Base-by-base conservation (phyloP, 2,329 filamentous ascomycete species). In the Colletotrichum lupini region DNA sequence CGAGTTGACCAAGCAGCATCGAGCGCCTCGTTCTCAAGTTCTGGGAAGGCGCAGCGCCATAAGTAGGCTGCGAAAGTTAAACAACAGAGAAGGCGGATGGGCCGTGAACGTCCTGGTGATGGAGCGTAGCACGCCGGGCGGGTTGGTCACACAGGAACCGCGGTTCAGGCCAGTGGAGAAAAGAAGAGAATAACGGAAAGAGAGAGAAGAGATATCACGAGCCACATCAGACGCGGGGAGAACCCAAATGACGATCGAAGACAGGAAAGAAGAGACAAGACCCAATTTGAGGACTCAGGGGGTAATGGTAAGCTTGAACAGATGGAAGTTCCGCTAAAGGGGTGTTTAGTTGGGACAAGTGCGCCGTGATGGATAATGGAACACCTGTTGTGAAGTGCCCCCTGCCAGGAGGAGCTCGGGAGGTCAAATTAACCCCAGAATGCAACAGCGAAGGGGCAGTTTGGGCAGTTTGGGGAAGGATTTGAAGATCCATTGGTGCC, bases 121-220 rank as follows among this genome's bases (percentile, higher is more conserved):
- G 30, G 30, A 67, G 57, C 11, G 68, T 60, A 26, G 35, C 62
- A 67, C 68, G 49, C 55, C 55, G 24, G 62, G 42, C 42, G 66
- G 16, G 24, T 46, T 55, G 57, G 57, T 62, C 66, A 62, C 57
- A 46, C 49, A 8, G n/a, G 49, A 42, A 62, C n/a, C 30, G 56
- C 24, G 37, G 30, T 32, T 55, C 26, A 24, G 24, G 42, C 57
- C 22, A 22, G n/a, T 59, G 28, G 16, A 42, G 53, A 55, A 46
- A n/a, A 14, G 37, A 62, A 22, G 5, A 42, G 22, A 24, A 28
- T n/a, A 60, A n/a, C 16, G 37, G 37, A 24, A 46, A n/a, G n/a
- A 11, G 16, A 30, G 30, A 11, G 16, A 30, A 42, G 30, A 26
- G 60, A 62, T 30, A 22, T 35, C 42, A 26, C 42, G 46, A 61